Conservation (phyloP, 2,329 filamentous ascomycete genomes). For the Coleophoma cylindrospora region DNA sequence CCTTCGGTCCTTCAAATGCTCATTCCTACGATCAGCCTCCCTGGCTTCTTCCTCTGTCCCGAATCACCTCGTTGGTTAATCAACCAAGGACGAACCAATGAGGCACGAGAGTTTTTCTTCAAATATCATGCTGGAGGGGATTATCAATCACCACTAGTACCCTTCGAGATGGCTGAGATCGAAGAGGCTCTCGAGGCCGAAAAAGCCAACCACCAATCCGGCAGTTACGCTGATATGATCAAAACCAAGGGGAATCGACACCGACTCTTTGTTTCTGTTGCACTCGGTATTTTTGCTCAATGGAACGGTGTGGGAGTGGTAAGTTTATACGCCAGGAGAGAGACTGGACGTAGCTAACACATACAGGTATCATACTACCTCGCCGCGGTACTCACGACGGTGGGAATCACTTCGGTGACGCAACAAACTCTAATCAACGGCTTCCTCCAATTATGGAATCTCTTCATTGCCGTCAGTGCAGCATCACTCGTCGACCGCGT, state of each 20-base stretch:
- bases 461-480: constrained; percentile 25
- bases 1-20: constrained; percentile 28
- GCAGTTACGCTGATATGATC: constrained; percentile 17
- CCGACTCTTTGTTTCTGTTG: constrained; percentile 24
- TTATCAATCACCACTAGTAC: constrained; percentile 21
- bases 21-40: constrained; percentile 41
- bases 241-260: constrained; percentile 22
- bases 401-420: constrained; percentile 14
- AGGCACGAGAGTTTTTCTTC: constrained; percentile 44
- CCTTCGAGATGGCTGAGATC: constrained; percentile 20
- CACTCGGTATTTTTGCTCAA: constrained; percentile 25
- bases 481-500: constrained; percentile 30
- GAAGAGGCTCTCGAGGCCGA: constrained; percentile 15
- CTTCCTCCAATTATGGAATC: constrained; percentile 29
- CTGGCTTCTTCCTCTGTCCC: constrained; percentile 32
- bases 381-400: constrained; percentile 18
- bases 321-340: background rate
- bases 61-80: constrained; percentile 50
- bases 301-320: constrained; percentile 17
- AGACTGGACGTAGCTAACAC: constrained; percentile 1
- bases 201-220: constrained; percentile 5
- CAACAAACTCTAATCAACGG: constrained; percentile 25
- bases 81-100: constrained; percentile 41
- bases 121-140: constrained; percentile 44
- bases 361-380: constrained; percentile 30